Base-by-base conservation (phyloP, 2,329 filamentous ascomycete species). In the Aspergillus amoenus region DNA sequence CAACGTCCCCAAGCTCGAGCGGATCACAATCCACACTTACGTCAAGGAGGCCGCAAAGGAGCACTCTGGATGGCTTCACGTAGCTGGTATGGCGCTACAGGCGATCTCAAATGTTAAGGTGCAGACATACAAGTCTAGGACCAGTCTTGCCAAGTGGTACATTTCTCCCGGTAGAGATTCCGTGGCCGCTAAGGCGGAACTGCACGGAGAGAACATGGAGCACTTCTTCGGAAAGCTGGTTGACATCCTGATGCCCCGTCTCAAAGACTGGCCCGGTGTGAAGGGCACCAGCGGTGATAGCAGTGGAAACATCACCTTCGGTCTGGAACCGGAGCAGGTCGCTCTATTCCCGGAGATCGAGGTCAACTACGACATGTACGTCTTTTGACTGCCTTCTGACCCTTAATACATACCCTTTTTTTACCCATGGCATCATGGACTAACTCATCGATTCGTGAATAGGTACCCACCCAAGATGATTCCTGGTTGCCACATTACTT, bases 191-290 rank as follows among this genome's bases (percentile, higher is more conserved):
- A 97, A 93, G 70, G 87, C 85, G 49, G 88, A 90, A 24, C 78
- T 99, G 61, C 81, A 82, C 55, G 91, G 91, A 30, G 88, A 94
- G 72, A 84, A 88, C 58, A 94, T 95, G 68, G 90, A 91, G 61
- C 88, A 97, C 73, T 97, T 99, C 73, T 72, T 99, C 44, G 89
- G 93, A 69, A 96, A 96, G 79, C 81, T 92, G 65, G 82, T 97
- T 55, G 91, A 96, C 71, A 81, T 97, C 8, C 93, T 99, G 5
- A 82, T 97, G 71, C 94, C 94, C 40, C 90, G 88, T 70, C 95
- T 99, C 76, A 99, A 97, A 81, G 94, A 99, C 66, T 99, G 91
- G 89, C 85, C 84, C 55, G 94, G 94, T 58, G 80, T 90, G n/a
- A 84, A 84, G 65, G 87, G 86, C 48, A 84, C 79, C 43, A 90